These are phyloP conservation scores for Exophiala sp. DNA, from an alignment of 2,329 filamentous ascomycete species.

Conservation along the genomic window DNA sequence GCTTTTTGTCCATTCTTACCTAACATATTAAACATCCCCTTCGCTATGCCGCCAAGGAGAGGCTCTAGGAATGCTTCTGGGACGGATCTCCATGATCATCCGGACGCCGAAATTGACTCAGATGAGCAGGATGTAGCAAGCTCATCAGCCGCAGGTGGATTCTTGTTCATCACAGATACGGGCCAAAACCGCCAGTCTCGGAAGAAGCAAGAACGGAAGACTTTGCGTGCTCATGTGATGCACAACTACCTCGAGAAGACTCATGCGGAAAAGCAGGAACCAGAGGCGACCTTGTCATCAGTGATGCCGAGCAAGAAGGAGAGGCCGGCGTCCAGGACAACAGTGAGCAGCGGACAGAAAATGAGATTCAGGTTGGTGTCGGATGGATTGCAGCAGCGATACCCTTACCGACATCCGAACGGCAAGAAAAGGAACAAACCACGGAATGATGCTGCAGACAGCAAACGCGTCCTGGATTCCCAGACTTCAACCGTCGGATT, in stretches of 20 bases:
- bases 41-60: too few relatives aligned
- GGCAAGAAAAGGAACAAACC: slow-evolving; percentile 1
- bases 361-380: slow-evolving; percentile 15
- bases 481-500: background rate
- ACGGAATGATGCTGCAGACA: background rate
- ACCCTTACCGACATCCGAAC: slow-evolving; percentile 8
- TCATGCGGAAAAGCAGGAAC: slow-evolving; percentile 4
- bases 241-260: slow-evolving; percentile 17
- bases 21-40: too few relatives aligned
- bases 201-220: slow-evolving; percentile 8
- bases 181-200: slow-evolving; percentile 1
- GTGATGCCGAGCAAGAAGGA: background rate
- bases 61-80: too few relatives aligned
- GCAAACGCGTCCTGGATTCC: background rate
- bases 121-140: too few relatives aligned
- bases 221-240: slow-evolving; percentile 17
- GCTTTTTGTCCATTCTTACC: too few relatives aligned
- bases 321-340: background rate
- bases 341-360: slow-evolving; percentile 10
- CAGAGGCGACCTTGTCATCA: background rate
- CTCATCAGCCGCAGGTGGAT: background rate
- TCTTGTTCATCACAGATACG: slow-evolving; percentile 12
- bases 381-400: slow-evolving; percentile 4
- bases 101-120: too few relatives aligned
- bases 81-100: too few relatives aligned